These are phyloP conservation scores for Porphyrellus cyaneotinctus DNA, from an alignment of 768 basidiomycete genomes.

Conservation along the genomic window DNA sequence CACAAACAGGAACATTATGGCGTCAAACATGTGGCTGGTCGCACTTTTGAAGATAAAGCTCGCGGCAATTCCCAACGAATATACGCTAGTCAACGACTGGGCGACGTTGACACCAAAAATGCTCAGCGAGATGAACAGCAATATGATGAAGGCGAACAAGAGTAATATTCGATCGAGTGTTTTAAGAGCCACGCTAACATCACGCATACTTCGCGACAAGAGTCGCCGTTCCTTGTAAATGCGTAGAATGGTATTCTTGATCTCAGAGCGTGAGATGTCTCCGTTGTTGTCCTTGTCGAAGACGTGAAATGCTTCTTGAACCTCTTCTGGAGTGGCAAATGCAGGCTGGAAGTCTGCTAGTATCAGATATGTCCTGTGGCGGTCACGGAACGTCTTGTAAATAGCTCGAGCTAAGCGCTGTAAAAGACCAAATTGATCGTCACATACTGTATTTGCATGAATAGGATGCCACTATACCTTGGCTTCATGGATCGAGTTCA, in stretches of 20 bases:
- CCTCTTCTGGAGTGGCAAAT: slow-evolving; percentile 52
- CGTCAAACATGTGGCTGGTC: slow-evolving; percentile 69
- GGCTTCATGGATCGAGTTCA: slow-evolving; percentile 59
- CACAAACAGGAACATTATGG: slow-evolving; percentile 79
- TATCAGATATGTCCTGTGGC: slow-evolving; percentile 54
- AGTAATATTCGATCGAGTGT: slow-evolving; percentile 64
- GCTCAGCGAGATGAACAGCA: slow-evolving; percentile 72
- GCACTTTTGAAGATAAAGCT: slow-evolving; percentile 80
- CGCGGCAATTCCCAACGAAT: slow-evolving; percentile 65
- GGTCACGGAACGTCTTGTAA: slow-evolving; percentile 56
- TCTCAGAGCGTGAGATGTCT: slow-evolving; percentile 70
- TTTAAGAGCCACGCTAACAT: slow-evolving; percentile 62
- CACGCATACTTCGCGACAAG: slow-evolving; percentile 72
- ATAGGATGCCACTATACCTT: slow-evolving; percentile 40
- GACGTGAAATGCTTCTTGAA: slow-evolving; percentile 66
- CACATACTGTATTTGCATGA: not conserved
- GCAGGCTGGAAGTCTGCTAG: slow-evolving; percentile 70
- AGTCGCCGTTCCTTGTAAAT: slow-evolving; percentile 78
- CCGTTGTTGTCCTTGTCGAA: slow-evolving; percentile 77
- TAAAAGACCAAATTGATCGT: not conserved
- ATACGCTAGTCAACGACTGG: slow-evolving; percentile 66
- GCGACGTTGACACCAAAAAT: slow-evolving; percentile 66
- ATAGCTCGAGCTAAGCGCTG: slow-evolving; percentile 66
- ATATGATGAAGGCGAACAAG: slow-evolving; percentile 55
- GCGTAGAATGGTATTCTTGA: slow-evolving; percentile 63